Conservation (phyloP, 148 eudicot genomes). For the Spergularia bocconei region DNA sequence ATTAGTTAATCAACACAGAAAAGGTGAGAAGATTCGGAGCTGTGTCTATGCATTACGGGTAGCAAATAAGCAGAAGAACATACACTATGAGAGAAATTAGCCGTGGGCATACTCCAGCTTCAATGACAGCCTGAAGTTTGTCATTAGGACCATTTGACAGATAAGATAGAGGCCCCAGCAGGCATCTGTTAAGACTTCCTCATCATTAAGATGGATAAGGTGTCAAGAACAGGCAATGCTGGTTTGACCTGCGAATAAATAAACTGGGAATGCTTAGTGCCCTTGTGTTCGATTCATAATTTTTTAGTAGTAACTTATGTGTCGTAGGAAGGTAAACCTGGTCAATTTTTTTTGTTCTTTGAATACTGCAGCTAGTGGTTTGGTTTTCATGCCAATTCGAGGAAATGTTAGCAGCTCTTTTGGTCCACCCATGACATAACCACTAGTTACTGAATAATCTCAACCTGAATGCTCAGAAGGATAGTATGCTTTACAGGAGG, state of each 20-base stretch:
- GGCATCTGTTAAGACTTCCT: conserved; percentile 91
- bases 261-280: conserved; percentile 6
- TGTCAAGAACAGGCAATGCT: conserved; percentile 72
- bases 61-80: conserved; percentile 21
- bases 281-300: background rate
- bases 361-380: no score
- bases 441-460: conserved; percentile 46
- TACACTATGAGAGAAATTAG: conserved; percentile 84
- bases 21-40: no score
- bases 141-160: conserved; percentile 95
- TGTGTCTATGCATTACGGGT: no score
- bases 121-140: conserved; percentile 92
- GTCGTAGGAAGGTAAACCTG: conserved; percentile 39
- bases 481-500: conserved; percentile 51
- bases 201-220: conserved; percentile 73
- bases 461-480: conserved; percentile 56
- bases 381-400: no score
- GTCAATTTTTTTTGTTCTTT: conserved; percentile 38
- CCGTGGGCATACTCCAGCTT: conserved; percentile 80
- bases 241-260: conserved; percentile 58
- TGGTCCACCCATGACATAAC: conserved; percentile 39
- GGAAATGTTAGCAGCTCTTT: conserved; percentile 20
- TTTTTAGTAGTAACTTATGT: background rate
- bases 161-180: conserved; percentile 98
- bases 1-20: no score